Conservation (phyloP, 2,329 filamentous ascomycete species). For the Aureobasidium sp. region DNA sequence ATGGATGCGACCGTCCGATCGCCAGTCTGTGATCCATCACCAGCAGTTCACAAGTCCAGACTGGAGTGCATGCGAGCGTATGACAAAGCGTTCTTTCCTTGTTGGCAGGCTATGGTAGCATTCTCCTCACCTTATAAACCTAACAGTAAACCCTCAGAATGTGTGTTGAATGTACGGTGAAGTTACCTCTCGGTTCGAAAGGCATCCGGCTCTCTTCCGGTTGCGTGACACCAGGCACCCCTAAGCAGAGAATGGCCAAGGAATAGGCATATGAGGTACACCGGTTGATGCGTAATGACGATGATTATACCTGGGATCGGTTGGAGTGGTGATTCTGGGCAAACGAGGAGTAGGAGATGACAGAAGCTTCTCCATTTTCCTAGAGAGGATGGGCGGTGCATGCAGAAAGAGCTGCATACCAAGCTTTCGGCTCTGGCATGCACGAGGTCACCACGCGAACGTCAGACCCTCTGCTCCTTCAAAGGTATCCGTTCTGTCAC, state of each 20-base stretch:
- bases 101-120: background rate
- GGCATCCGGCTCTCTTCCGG: background rate
- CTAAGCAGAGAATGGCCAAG: constrained; percentile 2
- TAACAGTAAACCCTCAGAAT: background rate
- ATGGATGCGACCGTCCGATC: background rate
- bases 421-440: constrained; percentile 6
- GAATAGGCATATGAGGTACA: background rate
- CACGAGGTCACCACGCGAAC: background rate
- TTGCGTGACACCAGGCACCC: background rate
- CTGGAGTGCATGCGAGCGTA: background rate
- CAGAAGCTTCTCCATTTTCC: background rate
- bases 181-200: background rate
- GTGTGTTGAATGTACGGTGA: background rate
- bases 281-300: constrained; percentile 3
- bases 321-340: background rate
- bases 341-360: background rate
- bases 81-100: background rate
- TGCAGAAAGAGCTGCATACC: background rate
- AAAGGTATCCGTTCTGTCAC: background rate
- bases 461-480: background rate
- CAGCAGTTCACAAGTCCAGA: background rate
- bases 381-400: background rate
- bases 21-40: background rate
- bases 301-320: background rate
- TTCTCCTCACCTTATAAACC: background rate